phyloP scores from a whole-genome alignment of 2,329 filamentous ascomycete genomes.

The Alternaria novae-zelandiae region DNA sequence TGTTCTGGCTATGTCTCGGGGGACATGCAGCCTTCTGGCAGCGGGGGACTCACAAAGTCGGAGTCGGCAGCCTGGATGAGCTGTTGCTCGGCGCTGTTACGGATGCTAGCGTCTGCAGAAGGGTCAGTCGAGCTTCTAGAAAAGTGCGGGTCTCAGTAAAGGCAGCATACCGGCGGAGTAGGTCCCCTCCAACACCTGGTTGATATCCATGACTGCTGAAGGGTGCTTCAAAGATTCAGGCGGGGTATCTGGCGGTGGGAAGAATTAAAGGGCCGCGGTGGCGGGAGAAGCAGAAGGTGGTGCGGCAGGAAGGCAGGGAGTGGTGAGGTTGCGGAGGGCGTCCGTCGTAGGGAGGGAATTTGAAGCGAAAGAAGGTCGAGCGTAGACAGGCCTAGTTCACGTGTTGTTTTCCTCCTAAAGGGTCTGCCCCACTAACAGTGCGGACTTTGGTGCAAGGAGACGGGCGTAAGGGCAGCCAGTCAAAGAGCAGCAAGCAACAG shows the following conservation, averaged over 20 bases:
- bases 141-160: conserved; percentile 12
- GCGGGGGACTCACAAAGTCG: conserved; percentile 80
- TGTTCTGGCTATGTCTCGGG: conserved; percentile 10
- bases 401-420: conserved; percentile 40
- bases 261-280: conserved; percentile 23
- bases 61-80: conserved; percentile 89
- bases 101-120: conserved; percentile 80
- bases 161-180: conserved; percentile 81
- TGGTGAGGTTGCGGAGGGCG: conserved; percentile 43
- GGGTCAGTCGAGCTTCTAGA: conserved; percentile 44
- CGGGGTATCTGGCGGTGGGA: conserved; percentile 29
- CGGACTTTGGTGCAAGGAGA: conserved; percentile 21
- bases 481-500: conserved; percentile 20
- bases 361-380: conserved; percentile 47
- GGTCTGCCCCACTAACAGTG: conserved; percentile 40
- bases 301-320: conserved; percentile 21
- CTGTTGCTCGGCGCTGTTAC: conserved; percentile 92
- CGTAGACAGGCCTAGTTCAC: conserved; percentile 46
- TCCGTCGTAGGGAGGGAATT: conserved; percentile 43
- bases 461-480: conserved; percentile 7
- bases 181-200: conserved; percentile 96
- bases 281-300: conserved; percentile 25
- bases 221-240: conserved; percentile 32
- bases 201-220: conserved; percentile 84
- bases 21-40: conserved; percentile 24